A percentile compares a stretch with the other conserved stretches of the same genome.
phyloP scores from a whole-genome alignment of 176 grass and related monocot species.

The Oryza glaberrima region DNA sequence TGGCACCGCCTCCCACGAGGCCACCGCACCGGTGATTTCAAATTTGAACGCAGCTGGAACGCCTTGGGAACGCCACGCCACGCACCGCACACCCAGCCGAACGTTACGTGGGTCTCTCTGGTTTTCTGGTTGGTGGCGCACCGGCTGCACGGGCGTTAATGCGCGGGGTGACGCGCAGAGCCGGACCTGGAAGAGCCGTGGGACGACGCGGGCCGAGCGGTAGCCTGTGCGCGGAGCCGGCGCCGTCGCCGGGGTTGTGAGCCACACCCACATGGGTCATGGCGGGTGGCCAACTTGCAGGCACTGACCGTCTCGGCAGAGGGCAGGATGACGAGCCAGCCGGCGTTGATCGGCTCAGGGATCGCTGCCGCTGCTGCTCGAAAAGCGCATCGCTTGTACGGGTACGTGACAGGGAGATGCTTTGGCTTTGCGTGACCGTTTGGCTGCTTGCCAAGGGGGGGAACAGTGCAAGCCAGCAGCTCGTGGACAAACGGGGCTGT shows the following conservation, averaged over 20 bases:
- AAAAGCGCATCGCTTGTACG: neutral
- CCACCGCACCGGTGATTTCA: constrained; percentile 41
- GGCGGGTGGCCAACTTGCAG: neutral
- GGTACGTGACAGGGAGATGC: constrained; percentile 33
- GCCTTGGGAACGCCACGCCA: neutral
- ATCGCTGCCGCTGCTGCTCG: neutral
- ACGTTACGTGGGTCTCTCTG: neutral
- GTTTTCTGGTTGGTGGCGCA: constrained; percentile 30
- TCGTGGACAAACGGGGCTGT: neutral
- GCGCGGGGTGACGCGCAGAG: constrained; percentile 8
- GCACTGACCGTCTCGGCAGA: neutral
- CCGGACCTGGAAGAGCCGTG: neutral
- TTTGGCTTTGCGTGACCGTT: neutral
- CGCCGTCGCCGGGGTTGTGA: neutral
- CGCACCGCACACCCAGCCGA: neutral
- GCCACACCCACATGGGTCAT: neutral
- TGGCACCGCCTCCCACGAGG: constrained; percentile 25
- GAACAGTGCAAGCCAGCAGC: neutral
- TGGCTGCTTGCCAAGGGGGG: neutral
- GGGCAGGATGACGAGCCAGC: neutral
- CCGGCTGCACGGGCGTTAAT: constrained; percentile 22
- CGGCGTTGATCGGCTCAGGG: neutral
- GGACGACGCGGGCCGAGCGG: too few species aligned
- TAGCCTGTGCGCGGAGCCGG: neutral
- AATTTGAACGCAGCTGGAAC: constrained; percentile 45